A percentile compares a stretch with the other conserved stretches of the same genome.
Evolutionary conservation across 2,329 filamentous ascomycete genomes (phyloP).

Genomic region (Cytospora schulzeri): DNA sequence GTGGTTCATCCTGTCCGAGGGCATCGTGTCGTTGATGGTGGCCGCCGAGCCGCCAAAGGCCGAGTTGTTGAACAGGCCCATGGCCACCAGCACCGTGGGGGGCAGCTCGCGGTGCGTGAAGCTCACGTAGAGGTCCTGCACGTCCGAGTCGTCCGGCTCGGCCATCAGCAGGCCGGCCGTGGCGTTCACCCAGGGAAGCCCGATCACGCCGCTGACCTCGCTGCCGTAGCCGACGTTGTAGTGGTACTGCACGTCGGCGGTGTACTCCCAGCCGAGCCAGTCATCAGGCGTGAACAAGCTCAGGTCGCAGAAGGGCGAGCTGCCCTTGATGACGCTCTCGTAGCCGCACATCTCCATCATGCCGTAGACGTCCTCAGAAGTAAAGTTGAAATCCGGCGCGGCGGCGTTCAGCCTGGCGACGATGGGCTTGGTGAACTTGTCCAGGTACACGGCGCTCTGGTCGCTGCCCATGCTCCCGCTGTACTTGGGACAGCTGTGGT

Average conservation of each 20-base stretch:
- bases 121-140: conserved; percentile 65
- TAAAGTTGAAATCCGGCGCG: conserved; percentile 64
- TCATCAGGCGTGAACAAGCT: conserved; percentile 62
- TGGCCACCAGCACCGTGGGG: conserved; percentile 65
- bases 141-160: conserved; percentile 32
- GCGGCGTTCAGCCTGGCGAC: conserved; percentile 56
- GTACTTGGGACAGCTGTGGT: conserved; percentile 66
- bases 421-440: conserved; percentile 62
- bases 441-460: conserved; percentile 52
- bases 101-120: conserved; percentile 72
- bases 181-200: conserved; percentile 68
- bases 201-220: conserved; percentile 57
- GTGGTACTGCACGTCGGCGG: conserved; percentile 64
- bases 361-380: conserved; percentile 61
- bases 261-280: conserved; percentile 69
- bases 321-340: conserved; percentile 64
- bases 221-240: conserved; percentile 69
- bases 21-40: conserved; percentile 64
- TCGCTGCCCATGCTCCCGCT: conserved; percentile 58
- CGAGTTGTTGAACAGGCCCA: conserved; percentile 72
- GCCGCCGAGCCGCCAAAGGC: conserved; percentile 52
- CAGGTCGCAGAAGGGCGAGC: conserved; percentile 62
- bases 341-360: conserved; percentile 70
- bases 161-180: conserved; percentile 54
- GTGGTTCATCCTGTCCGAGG: conserved; percentile 62